Base-by-base conservation (phyloP, 1,139 yeast genomes). In the Geotrichum candidum region DNA sequence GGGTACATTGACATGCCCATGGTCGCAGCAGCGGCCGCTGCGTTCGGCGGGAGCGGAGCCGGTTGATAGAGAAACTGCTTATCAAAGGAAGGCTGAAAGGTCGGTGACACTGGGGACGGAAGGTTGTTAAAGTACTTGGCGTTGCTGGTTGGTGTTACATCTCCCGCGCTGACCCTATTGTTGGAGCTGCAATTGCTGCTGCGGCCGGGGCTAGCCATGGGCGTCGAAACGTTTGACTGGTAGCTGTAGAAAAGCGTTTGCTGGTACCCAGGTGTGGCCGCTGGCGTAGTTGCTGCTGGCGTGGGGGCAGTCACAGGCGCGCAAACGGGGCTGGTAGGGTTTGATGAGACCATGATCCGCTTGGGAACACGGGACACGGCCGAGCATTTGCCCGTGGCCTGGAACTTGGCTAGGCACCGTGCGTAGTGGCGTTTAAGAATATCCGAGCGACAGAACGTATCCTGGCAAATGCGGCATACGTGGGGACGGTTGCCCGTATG, bases 281-380 rank as follows among this genome's bases (percentile, higher is more conserved):
- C 6, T 27, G 31, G 3, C 6, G 31, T 27, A 4, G 31, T 27
- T 27, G 31, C 31, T 27, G 31, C 31, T 6, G 31, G 31, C 31
- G 31, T 27, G 31, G 1, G 3, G 31, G 31, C 31, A 27, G 31
- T 23, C 9, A 41, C 46, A 41, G 46, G n/a, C 5, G 18, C 46
- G 18, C 18, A 15, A 18, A 6, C 18, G 18, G 46, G 46, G 22
- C 46, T 41, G 3, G 22, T n/a, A 6, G 46, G 29, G 23, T 38
- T 6, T 22, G 29, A 18, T 3, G 46, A 27, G 13, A 53, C 22
- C 27, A 51, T 22, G 9, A 58, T 51, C 15, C 62, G 58, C 55
- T 66, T 67, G 3, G 69, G 69, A 22, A 66, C 68, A 25, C 68
- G 51, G 18, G 67, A 64, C 15, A 57, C 61, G 15, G 58, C 57